A percentile compares a stretch with the other conserved stretches of the same genome.
These are phyloP conservation scores for Calocybe gambosa DNA, from an alignment of 1,284 basidiomycete species.

Conservation along the genomic window DNA sequence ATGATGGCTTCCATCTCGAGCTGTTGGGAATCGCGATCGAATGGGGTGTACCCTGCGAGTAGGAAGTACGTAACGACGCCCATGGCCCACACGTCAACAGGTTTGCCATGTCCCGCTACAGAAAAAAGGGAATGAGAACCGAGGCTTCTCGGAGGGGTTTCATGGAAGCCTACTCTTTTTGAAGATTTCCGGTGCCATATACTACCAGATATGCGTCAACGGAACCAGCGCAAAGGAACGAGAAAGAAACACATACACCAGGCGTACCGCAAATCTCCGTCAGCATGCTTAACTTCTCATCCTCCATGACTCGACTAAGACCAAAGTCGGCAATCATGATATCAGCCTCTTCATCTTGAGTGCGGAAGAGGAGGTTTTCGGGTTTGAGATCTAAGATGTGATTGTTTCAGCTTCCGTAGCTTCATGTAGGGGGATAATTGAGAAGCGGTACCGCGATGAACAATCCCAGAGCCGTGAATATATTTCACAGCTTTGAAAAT, in stretches of 20 bases:
- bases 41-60: conserved; percentile 91
- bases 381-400: conserved; percentile 78
- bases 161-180: conserved; percentile 59
- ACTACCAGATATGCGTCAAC: conserved; percentile 40
- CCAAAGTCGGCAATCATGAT: conserved; percentile 99
- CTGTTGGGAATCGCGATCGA: conserved; percentile 85
- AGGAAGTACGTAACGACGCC: conserved; percentile 96
- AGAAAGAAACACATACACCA: conserved; percentile 40
- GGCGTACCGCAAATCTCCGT: conserved; percentile 96
- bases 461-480: conserved; percentile 89
- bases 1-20: conserved; percentile 93
- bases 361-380: conserved; percentile 94
- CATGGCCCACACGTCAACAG: conserved; percentile 97
- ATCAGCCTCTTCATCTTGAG: conserved; percentile 85
- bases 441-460: conserved; percentile 73
- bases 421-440: not conserved
- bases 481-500: conserved; percentile 88
- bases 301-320: conserved; percentile 83
- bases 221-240: conserved; percentile 10
- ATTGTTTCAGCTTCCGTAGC: not conserved
- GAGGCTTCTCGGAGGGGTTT: not conserved
- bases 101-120: conserved; percentile 87
- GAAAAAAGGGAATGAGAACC: not conserved
- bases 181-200: conserved; percentile 99
- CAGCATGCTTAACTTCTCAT: conserved; percentile 81